Evolutionary conservation across 306 rosid species (phyloP).

Genomic region (Cucumis sativus): DNA sequence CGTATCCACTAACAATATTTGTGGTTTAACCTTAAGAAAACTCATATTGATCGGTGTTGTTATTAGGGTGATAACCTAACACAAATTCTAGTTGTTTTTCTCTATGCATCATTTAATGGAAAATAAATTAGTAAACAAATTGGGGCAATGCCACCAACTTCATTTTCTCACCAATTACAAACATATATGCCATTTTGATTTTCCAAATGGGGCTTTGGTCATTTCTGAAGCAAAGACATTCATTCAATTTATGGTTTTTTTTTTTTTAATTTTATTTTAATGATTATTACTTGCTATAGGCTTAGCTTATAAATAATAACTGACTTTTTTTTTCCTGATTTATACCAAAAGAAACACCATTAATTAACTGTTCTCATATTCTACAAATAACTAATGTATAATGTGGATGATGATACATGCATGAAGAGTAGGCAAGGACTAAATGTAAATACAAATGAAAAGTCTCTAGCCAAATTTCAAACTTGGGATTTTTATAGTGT

Average conservation of each 20-base stretch:
- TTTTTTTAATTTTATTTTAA: neutral
- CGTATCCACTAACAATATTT: too few species aligned
- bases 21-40: too few species aligned
- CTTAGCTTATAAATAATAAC: neutral
- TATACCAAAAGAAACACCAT: neutral
- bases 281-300: neutral
- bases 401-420: neutral
- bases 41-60: too few species aligned
- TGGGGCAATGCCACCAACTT: neutral
- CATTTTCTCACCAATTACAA: conserved; percentile 1
- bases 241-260: neutral
- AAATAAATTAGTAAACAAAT: neutral
- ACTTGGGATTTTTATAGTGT: neutral
- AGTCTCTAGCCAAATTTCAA: neutral
- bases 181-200: neutral
- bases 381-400: neutral
- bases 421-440: neutral
- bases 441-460: neutral
- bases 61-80: neutral
- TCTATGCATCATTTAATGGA: neutral
- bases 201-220: neutral
- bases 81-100: neutral
- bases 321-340: neutral
- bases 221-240: neutral
- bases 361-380: neutral